Conservation (phyloP, 1,139 yeast genomes). For the Diutina ranongensis region DNA sequence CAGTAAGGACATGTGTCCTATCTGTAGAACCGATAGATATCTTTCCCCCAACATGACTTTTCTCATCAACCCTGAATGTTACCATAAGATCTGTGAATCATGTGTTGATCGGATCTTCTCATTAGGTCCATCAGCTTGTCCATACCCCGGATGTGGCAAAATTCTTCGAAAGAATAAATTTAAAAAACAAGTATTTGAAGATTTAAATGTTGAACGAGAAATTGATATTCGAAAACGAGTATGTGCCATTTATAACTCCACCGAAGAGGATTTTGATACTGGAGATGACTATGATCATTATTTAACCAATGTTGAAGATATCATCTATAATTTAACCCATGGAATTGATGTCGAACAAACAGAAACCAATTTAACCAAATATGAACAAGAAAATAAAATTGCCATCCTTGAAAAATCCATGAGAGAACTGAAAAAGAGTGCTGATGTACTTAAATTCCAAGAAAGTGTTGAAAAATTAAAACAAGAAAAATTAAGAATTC, state of each 20-base stretch:
- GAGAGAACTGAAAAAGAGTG: conserved; percentile 62
- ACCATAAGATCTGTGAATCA: conserved; percentile 93
- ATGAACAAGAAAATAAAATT: conserved; percentile 67
- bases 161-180: conserved; percentile 79
- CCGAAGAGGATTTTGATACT: conserved; percentile 57
- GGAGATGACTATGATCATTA: conserved; percentile 60
- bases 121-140: conserved; percentile 94
- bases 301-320: conserved; percentile 72
- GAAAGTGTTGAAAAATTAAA: conserved; percentile 36
- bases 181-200: conserved; percentile 88
- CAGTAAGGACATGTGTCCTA: conserved; percentile 83
- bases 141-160: conserved; percentile 85
- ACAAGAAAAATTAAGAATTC: conserved; percentile 50
- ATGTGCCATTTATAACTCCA: conserved; percentile 65
- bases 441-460: conserved; percentile 49
- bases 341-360: conserved; percentile 63
- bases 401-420: conserved; percentile 51
- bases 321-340: conserved; percentile 65
- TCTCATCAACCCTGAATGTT: conserved; percentile 91
- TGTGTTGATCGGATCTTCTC: conserved; percentile 93
- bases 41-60: conserved; percentile 89
- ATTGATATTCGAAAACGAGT: conserved; percentile 83
- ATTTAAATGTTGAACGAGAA: conserved; percentile 78
- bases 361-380: conserved; percentile 53
- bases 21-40: conserved; percentile 91